Conservation (phyloP, 2,329 filamentous ascomycete species). For the Venturia pyrina region DNA sequence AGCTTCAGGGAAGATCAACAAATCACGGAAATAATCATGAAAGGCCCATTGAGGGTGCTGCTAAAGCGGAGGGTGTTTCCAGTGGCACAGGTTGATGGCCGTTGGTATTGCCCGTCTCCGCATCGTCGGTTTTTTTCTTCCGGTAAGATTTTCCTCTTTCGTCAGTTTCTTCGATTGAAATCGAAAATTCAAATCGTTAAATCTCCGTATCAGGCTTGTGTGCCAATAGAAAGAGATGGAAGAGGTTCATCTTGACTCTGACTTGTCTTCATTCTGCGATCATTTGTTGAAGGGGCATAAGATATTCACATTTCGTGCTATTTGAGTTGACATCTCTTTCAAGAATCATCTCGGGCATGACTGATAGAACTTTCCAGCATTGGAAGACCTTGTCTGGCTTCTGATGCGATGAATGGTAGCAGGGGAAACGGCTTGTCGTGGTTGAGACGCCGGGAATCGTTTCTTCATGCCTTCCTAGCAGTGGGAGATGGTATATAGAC, state of each 20-base stretch:
- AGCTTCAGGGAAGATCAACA: not conserved
- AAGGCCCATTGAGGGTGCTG: not conserved
- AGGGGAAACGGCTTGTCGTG: not conserved
- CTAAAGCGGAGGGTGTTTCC: not conserved
- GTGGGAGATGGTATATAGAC: not conserved
- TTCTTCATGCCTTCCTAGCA: not conserved
- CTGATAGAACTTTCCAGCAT: not conserved
- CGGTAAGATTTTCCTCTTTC: not conserved
- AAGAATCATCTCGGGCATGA: not conserved
- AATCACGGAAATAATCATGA: not conserved
- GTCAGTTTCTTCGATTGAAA: not conserved
- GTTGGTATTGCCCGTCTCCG: not conserved
- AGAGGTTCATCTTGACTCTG: too few species aligned
- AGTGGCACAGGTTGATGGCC: not conserved
- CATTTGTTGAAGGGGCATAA: not conserved
- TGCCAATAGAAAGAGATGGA: not conserved
- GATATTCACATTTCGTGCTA: not conserved
- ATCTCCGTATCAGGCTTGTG: not conserved
- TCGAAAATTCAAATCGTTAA: not conserved
- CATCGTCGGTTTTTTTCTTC: not conserved
- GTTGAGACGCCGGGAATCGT: not conserved
- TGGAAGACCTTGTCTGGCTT: not conserved
- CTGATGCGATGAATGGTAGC: not conserved
- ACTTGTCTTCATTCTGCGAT: not conserved
- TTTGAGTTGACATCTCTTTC: not conserved